Evolutionary conservation across 441 rosid genomes (phyloP).

Genomic region (Eutrema salsugineum): DNA sequence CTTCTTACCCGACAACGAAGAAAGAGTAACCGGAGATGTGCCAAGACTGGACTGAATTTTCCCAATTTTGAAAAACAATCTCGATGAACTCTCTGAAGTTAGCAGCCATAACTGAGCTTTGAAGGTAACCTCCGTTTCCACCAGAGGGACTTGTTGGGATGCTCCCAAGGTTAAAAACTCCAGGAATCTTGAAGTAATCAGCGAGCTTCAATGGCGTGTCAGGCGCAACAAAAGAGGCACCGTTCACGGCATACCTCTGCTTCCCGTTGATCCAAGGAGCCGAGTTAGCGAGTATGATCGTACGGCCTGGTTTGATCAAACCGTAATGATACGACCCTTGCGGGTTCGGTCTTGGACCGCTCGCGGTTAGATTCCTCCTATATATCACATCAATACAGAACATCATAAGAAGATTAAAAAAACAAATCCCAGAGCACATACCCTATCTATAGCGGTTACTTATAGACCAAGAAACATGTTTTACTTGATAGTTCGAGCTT

Average conservation of each 20-base stretch:
- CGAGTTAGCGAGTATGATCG: slow-evolving; percentile 55
- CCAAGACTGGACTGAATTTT: slow-evolving; percentile 60
- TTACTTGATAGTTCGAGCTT: slow-evolving; percentile 67
- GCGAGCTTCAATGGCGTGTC: slow-evolving; percentile 75
- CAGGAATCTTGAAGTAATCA: slow-evolving; percentile 59
- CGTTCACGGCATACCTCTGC: slow-evolving; percentile 56
- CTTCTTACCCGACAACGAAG: slow-evolving; percentile 58
- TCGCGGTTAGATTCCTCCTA: slow-evolving; percentile 66
- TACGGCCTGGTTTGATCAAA: slow-evolving; percentile 50
- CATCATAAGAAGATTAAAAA: neutral
- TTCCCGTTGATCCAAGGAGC: slow-evolving; percentile 61
- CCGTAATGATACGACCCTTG: slow-evolving; percentile 78
- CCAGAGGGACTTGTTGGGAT: slow-evolving; percentile 47
- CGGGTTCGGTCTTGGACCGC: slow-evolving; percentile 71
- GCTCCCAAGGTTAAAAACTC: slow-evolving; percentile 59
- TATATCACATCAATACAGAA: slow-evolving; percentile 5
- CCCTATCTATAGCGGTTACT: neutral
- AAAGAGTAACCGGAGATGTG: slow-evolving; percentile 59
- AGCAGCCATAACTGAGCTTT: slow-evolving; percentile 52
- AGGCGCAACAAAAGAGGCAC: slow-evolving; percentile 48
- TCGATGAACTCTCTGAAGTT: slow-evolving; percentile 59
- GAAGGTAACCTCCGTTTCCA: slow-evolving; percentile 48
- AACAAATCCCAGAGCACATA: neutral
- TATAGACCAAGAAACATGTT: neutral
- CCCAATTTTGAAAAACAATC: slow-evolving; percentile 72